These are phyloP conservation scores for Fusarium heterosporum DNA, from an alignment of 2,329 filamentous ascomycete species.

Conservation along the genomic window DNA sequence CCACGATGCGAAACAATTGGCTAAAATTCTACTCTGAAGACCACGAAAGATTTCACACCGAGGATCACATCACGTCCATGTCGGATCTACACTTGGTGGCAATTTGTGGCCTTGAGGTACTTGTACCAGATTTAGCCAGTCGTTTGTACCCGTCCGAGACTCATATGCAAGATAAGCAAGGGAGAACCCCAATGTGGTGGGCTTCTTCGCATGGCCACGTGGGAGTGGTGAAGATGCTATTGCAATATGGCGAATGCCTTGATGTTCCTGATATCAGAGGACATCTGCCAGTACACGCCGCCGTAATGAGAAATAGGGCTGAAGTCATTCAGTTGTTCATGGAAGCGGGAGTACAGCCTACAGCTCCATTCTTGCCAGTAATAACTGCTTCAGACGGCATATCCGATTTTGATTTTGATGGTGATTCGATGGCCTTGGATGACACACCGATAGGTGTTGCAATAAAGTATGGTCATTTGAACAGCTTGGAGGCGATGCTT, in stretches of 20 bases:
- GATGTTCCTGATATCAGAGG: conserved; percentile 26
- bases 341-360: conserved; percentile 49
- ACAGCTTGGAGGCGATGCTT: conserved; percentile 46
- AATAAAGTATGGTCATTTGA: conserved; percentile 45
- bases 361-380: conserved; percentile 6
- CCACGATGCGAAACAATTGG: conserved; percentile 4
- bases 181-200: conserved; percentile 29
- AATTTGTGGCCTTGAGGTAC: conserved; percentile 17
- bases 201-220: conserved; percentile 44
- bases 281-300: conserved; percentile 51
- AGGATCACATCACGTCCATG: background rate
- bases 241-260: conserved; percentile 45
- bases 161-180: background rate
- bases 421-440: too few species aligned
- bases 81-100: conserved; percentile 30
- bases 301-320: conserved; percentile 41
- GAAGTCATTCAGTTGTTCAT: conserved; percentile 19
- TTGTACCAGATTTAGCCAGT: background rate
- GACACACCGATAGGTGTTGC: conserved; percentile 40
- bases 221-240: conserved; percentile 30
- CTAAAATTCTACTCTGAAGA: background rate
- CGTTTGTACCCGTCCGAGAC: background rate
- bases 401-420: too few species aligned
- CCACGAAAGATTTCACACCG: background rate
- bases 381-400: too few species aligned